Base-by-base conservation (phyloP, 768 basidiomycete species). In the Russula sp. region DNA sequence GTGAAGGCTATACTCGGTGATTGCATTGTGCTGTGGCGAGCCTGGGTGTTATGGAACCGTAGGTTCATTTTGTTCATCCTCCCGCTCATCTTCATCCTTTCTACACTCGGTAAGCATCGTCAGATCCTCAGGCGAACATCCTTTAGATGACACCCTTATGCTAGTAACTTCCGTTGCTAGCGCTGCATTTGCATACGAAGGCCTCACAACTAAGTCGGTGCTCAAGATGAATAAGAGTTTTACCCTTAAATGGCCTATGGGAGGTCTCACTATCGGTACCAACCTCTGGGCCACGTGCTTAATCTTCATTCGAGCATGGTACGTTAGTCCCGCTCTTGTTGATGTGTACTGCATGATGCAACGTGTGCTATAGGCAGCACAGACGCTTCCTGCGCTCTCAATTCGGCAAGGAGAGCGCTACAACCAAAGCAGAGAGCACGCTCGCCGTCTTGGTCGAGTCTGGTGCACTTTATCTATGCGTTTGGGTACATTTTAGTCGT, bases 11-110 rank as follows among this genome's bases (percentile, higher is more conserved):
- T 61, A 20, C 40, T 63, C 20, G 37, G 56, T 40, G 56, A 58
- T n/a, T 31, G n/a, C 8, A 59, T 63, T 35, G 62, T 63, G 13
- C n/a, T 63, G 39, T 63, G 62, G 62, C 62, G 62, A 35, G 62
- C 55, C 5, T 63, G 62, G 62, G 49, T 55, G 27, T 20, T 61
- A 37, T 61, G 60, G 60, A 45, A 48, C 9, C 54, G 47, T 18
- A 54, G 47, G 47, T n/a, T 7, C 27, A 16, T 4, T 16, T 14
- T 61, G 22, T 55, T 61, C 31, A 20, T 55, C 1, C 45, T 47
- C 31, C 54, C 54, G 5, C 10, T 55, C 6, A 31, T 55, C 18
- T 40, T 32, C 39, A 54, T 61, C 37, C 10, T 55, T 7, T 47
- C 54, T n/a, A 61, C 53, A 7, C 7, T 61, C 9, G 37, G 60